Evolutionary conservation across 176 grass and related monocot species (phyloP).

Genomic region (Cenchrus fungigraminus): DNA sequence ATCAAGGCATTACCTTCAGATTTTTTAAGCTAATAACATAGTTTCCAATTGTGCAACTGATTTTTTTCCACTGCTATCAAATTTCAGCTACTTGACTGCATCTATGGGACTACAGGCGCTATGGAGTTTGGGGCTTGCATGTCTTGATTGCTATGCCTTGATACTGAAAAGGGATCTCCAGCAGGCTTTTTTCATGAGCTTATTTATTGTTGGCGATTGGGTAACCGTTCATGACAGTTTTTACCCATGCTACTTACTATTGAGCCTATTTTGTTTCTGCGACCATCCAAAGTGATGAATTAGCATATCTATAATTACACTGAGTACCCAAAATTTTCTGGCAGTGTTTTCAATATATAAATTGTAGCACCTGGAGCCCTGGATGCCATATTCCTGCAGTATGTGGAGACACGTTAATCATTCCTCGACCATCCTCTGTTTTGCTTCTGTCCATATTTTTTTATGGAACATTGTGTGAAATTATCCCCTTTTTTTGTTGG

Average conservation of each 20-base stretch:
- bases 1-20: neutral
- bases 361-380: neutral
- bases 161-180: conserved; percentile 68
- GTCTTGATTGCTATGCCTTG: conserved; percentile 81
- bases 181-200: conserved; percentile 74
- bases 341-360: neutral
- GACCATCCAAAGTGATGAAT: neutral
- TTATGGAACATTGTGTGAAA: neutral
- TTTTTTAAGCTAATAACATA: neutral
- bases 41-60: conserved; percentile 20
- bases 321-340: neutral
- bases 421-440: neutral
- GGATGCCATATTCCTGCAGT: conserved; percentile 9
- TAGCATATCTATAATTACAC: neutral
- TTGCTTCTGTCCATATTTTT: neutral
- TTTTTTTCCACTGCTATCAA: conserved; percentile 14
- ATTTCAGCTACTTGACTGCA: conserved; percentile 84
- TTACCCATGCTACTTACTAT: neutral
- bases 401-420: neutral
- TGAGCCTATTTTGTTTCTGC: neutral
- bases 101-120: conserved; percentile 91
- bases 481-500: neutral
- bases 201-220: conserved; percentile 93
- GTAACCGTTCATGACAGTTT: conserved; percentile 37
- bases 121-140: conserved; percentile 89